phyloP scores from a whole-genome alignment of 768 basidiomycete genomes.

The Rhodotorula kratochvilovae region DNA sequence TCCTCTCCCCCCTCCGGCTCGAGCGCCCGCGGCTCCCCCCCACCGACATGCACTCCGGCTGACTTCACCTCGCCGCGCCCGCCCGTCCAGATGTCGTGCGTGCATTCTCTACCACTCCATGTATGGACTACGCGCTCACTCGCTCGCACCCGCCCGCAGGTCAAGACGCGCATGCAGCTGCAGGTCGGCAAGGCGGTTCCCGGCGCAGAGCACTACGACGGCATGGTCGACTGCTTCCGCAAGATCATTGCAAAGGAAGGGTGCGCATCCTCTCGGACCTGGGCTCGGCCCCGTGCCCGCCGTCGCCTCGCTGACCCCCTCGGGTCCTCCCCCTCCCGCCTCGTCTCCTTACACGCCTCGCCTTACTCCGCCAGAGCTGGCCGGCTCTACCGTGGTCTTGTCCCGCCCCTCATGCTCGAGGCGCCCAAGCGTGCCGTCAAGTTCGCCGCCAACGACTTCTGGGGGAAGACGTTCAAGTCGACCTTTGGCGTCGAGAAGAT shows the following conservation, averaged over 20 bases:
- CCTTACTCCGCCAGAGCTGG: conserved; percentile 55
- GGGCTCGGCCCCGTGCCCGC: not conserved
- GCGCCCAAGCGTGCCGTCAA: conserved; percentile 98
- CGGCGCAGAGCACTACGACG: conserved; percentile 52
- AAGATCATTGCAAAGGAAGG: conserved; percentile 86
- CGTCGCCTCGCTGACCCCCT: not conserved
- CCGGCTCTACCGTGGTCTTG: conserved; percentile 86
- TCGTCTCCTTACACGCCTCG: conserved; percentile 40
- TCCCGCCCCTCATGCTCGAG: conserved; percentile 91
- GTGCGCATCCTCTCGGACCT: conserved; percentile 50
- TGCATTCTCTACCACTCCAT: conserved; percentile 30
- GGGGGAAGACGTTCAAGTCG: conserved; percentile 74
- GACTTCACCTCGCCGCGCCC: not conserved
- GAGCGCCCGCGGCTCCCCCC: not conserved
- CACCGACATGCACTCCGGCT: too few species aligned
- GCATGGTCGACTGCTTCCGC: conserved; percentile 70
- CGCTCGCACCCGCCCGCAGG: conserved; percentile 53
- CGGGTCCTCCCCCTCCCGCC: not conserved
- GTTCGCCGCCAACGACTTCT: conserved; percentile 70
- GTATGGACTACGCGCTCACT: not conserved
- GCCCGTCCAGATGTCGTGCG: conserved; percentile 72
- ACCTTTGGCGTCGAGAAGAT: conserved; percentile 71
- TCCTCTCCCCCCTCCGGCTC: conserved; percentile 1
- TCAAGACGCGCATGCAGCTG: conserved; percentile 98
- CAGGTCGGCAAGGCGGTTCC: conserved; percentile 70